Evolutionary conservation across 768 basidiomycete species (phyloP).

Genomic region (Postia placenta): DNA sequence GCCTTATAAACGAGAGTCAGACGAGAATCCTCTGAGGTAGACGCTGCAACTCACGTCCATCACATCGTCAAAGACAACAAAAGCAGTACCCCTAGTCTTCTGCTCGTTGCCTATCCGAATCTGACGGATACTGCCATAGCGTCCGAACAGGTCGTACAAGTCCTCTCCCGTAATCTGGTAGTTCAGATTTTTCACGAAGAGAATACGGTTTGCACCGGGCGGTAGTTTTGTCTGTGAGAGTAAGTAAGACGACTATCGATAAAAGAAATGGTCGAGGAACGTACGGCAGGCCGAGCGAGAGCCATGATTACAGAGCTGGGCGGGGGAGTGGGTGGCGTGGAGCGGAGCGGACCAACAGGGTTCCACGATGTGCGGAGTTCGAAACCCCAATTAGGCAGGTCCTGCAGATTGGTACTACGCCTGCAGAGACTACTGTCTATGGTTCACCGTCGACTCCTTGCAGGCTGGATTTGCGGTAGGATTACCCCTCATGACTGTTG

Average conservation of each 20-base stretch:
- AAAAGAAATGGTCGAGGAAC: slow-evolving; percentile 15
- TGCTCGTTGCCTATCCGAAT: slow-evolving; percentile 88
- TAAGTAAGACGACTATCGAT: not conserved
- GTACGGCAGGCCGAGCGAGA: slow-evolving; percentile 62
- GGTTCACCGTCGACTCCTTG: too few relatives aligned
- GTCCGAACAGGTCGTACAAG: slow-evolving; percentile 94
- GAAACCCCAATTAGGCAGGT: slow-evolving; percentile 2
- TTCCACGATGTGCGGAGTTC: slow-evolving; percentile 2
- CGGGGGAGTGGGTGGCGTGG: slow-evolving; percentile 3
- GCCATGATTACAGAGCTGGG: too few relatives aligned
- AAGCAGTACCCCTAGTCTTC: slow-evolving; percentile 94
- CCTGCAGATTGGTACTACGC: too few relatives aligned
- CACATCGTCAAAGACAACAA: slow-evolving; percentile 93
- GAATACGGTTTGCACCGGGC: slow-evolving; percentile 84
- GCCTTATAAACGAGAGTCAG: too few relatives aligned
- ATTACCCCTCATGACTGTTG: too few relatives aligned
- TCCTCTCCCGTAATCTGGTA: slow-evolving; percentile 92
- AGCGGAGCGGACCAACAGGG: slow-evolving; percentile 1
- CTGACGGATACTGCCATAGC: slow-evolving; percentile 95
- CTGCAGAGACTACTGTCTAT: too few relatives aligned
- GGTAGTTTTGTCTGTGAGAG: slow-evolving; percentile 70
- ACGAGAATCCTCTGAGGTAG: not conserved
- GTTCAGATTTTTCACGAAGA: slow-evolving; percentile 91
- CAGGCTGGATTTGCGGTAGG: too few relatives aligned
- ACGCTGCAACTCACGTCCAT: too few relatives aligned